A percentile compares a stretch with the other conserved stretches of the same genome.
Conservation (phyloP, 148 eudicot species). For the Amaranthus hypochondriacus region DNA sequence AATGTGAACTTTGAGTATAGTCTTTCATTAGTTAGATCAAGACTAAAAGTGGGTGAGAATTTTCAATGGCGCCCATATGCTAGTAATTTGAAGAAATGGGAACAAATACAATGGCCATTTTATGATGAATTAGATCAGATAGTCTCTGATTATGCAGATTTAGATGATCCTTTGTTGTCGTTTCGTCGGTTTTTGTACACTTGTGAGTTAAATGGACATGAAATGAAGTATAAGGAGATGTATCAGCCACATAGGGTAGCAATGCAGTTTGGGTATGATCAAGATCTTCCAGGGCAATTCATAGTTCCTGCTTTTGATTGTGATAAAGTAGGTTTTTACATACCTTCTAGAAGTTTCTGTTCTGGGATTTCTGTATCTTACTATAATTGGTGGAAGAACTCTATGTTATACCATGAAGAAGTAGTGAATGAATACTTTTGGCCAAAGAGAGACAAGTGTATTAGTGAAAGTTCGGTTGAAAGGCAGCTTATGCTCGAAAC, state of each 20-base stretch:
- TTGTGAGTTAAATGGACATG: slow-evolving; percentile 23
- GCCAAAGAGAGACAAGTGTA: neutral
- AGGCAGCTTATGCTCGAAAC: neutral
- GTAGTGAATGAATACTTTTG: slow-evolving; percentile 6
- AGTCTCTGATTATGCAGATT: slow-evolving; percentile 8
- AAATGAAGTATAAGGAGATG: slow-evolving; percentile 20
- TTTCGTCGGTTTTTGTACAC: slow-evolving; percentile 27
- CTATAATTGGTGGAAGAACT: slow-evolving; percentile 38
- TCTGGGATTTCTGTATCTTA: slow-evolving; percentile 30
- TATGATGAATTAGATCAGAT: slow-evolving; percentile 24
- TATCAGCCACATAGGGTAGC: slow-evolving; percentile 45
- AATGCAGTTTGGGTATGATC: slow-evolving; percentile 49
- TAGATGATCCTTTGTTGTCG: slow-evolving; percentile 29
- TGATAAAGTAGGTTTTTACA: slow-evolving; percentile 20
- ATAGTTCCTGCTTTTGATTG: neutral
- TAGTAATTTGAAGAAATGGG: slow-evolving; percentile 31
- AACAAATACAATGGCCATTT: slow-evolving; percentile 10
- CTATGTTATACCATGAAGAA: slow-evolving; percentile 12
- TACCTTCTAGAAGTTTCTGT: slow-evolving; percentile 30
- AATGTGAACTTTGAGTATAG: slow-evolving; percentile 19
- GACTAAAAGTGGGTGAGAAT: slow-evolving; percentile 9
- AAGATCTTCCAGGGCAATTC: slow-evolving; percentile 28
- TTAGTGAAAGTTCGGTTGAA: neutral
- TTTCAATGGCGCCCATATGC: slow-evolving; percentile 44
- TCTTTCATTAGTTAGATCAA: slow-evolving; percentile 18